Conservation (phyloP, 1,139 yeast genomes). For the Yamadazyma pseudoaaseri region DNA sequence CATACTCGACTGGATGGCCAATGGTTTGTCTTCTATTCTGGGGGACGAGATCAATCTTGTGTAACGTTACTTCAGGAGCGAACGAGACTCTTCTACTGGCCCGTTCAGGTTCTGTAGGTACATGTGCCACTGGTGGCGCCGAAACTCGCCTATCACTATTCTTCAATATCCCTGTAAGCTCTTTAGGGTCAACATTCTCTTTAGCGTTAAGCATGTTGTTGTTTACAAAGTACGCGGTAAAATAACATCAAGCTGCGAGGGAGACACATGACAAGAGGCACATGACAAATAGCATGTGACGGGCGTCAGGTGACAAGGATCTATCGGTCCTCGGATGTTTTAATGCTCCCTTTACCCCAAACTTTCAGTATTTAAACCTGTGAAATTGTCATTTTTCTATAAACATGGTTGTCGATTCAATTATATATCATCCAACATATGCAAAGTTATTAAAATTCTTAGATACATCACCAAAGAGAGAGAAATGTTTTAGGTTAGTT, state of each 20-base stretch:
- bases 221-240: no score
- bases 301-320: no score
- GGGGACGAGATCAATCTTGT: conserved; percentile 56
- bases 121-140: not conserved
- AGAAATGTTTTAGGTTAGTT: conserved; percentile 74
- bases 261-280: no score
- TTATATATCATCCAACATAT: conserved; percentile 74
- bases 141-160: not conserved
- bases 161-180: conserved; percentile 10
- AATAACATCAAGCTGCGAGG: no score
- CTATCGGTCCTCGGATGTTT: not conserved
- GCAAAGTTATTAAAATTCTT: conserved; percentile 61
- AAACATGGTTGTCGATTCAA: conserved; percentile 62
- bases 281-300: no score
- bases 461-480: conserved; percentile 63
- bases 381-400: conserved; percentile 1
- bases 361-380: conserved; percentile 4
- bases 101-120: no score
- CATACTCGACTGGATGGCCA: conserved; percentile 7
- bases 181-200: conserved; percentile 16
- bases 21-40: conserved; percentile 16
- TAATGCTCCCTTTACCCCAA: conserved; percentile 8
- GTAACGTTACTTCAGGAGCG: conserved; percentile 75
- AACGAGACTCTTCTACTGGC: conserved; percentile 60
- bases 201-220: conserved; percentile 8